Conservation (phyloP, 164 flowering plant species). For the Piper longum region DNA sequence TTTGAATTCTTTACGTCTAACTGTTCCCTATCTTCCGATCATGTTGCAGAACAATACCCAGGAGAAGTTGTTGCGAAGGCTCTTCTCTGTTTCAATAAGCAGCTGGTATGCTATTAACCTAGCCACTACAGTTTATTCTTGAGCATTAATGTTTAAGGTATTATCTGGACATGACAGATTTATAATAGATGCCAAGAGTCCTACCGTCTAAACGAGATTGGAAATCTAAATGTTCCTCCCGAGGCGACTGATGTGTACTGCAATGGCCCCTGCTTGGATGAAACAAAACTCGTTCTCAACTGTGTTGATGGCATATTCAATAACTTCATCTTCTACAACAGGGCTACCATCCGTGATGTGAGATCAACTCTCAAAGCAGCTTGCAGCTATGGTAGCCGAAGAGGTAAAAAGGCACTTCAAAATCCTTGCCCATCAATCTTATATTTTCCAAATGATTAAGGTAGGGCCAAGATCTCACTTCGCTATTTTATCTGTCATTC, state of each 20-base stretch:
- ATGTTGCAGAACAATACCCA: constrained; percentile 18
- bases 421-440: background rate
- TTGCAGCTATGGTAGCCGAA: constrained; percentile 37
- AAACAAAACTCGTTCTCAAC: constrained; percentile 58
- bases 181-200: constrained; percentile 61
- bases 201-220: constrained; percentile 41
- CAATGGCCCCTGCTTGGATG: constrained; percentile 59
- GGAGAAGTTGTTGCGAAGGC: constrained; percentile 41
- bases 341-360: constrained; percentile 43
- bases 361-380: constrained; percentile 48
- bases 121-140: background rate
- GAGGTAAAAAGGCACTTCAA: constrained; percentile 28
- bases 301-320: constrained; percentile 40
- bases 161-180: constrained; percentile 22
- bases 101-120: constrained; percentile 29
- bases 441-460: background rate
- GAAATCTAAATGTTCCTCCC: constrained; percentile 44
- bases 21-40: background rate
- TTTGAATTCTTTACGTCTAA: background rate
- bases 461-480: too few species aligned
- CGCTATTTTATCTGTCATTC: background rate
- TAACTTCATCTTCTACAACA: constrained; percentile 52
- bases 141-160: background rate
- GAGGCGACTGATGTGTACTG: constrained; percentile 50
- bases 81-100: constrained; percentile 48